Percentiles rank a stretch among this genome's conserved stretches.
phyloP scores from a whole-genome alignment of 2,329 filamentous ascomycete species.

The Macrophomina tecta region DNA sequence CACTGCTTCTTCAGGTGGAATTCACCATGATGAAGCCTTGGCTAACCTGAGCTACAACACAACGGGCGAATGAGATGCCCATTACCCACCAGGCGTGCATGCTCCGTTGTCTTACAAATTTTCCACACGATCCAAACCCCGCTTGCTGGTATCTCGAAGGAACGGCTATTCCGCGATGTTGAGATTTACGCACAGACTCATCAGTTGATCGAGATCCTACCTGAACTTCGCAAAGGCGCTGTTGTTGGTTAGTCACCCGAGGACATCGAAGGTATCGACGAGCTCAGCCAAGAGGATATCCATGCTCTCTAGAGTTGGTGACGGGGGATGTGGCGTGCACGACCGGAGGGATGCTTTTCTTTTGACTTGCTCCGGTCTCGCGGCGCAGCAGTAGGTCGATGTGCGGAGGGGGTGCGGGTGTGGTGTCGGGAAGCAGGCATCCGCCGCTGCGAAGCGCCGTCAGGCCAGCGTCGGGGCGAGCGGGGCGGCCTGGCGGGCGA shows the following conservation, averaged over 20 bases:
- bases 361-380: constrained; percentile 18
- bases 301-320: constrained; percentile 68
- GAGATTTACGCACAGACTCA: constrained; percentile 66
- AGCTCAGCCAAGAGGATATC: constrained; percentile 67
- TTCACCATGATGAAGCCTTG: constrained; percentile 37
- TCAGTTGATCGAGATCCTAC: constrained; percentile 63
- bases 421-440: neutral
- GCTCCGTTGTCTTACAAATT: neutral
- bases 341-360: constrained; percentile 76
- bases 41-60: constrained; percentile 38
- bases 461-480: neutral
- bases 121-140: constrained; percentile 61
- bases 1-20: constrained; percentile 29
- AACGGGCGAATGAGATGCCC: constrained; percentile 40
- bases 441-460: neutral
- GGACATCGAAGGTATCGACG: constrained; percentile 66
- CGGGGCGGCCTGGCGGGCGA: neutral
- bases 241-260: constrained; percentile 74
- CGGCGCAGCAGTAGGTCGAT: neutral
- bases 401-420: neutral
- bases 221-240: constrained; percentile 70
- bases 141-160: constrained; percentile 60
- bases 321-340: constrained; percentile 81
- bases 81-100: neutral
- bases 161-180: constrained; percentile 60